phyloP scores from a whole-genome alignment of 73 alveolate species.

The Paramecium tetraurelia region DNA sequence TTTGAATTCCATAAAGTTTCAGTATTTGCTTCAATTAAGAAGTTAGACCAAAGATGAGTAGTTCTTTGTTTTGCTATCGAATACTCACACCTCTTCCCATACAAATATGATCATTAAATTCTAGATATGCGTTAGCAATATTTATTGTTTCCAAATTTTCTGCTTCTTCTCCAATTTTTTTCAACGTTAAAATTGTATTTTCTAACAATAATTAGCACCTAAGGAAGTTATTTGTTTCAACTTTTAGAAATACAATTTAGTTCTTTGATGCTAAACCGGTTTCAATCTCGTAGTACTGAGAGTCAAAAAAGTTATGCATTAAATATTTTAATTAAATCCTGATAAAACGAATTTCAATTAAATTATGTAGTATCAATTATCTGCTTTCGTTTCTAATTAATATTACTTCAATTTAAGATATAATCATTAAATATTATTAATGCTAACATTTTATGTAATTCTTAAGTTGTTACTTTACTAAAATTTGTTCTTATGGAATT shows the following conservation, averaged over 20 bases:
- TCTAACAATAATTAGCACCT: background rate
- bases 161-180: background rate
- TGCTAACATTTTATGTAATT: too few relatives aligned
- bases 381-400: background rate
- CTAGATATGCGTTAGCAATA: background rate
- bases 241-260: background rate
- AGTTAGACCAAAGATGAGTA: background rate
- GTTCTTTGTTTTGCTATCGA: background rate
- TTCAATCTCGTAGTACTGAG: background rate
- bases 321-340: background rate
- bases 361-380: background rate
- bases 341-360: background rate
- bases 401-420: background rate
- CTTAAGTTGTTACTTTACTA: background rate
- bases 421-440: too few relatives aligned
- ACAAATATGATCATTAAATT: background rate
- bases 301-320: background rate
- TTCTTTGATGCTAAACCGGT: background rate
- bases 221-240: background rate
- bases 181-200: background rate
- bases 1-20: background rate
- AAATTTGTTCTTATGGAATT: background rate
- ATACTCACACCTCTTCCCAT: background rate
- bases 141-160: background rate
- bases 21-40: background rate